phyloP scores from a whole-genome alignment of 768 basidiomycete species.

The Rhizopogon roseolus region DNA sequence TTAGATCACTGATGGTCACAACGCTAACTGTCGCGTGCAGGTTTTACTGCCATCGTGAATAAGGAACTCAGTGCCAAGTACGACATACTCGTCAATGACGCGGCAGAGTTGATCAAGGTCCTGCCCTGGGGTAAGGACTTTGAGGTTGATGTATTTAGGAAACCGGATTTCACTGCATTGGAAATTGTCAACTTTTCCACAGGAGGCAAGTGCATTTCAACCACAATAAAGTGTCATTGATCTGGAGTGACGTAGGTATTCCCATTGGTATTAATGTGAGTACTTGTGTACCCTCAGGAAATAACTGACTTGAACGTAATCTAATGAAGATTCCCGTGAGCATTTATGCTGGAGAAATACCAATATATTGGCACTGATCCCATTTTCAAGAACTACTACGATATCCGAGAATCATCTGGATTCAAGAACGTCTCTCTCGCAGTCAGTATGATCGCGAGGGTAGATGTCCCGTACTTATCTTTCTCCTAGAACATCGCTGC shows the following conservation, averaged over 20 bases:
- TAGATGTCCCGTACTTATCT: not conserved
- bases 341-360: constrained; percentile 7
- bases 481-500: constrained; percentile 66
- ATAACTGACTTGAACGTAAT: not conserved
- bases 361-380: not conserved
- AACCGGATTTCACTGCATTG: constrained; percentile 85
- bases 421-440: constrained; percentile 90
- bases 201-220: constrained; percentile 46
- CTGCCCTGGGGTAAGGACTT: constrained; percentile 76
- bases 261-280: constrained; percentile 82
- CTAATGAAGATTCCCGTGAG: constrained; percentile 54
- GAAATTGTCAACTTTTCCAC: constrained; percentile 82
- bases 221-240: not conserved
- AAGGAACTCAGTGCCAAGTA: constrained; percentile 82
- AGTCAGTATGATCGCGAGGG: constrained; percentile 34
- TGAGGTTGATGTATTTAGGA: constrained; percentile 71
- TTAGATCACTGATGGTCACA: not conserved
- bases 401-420: constrained; percentile 73
- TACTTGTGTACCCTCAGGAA: not conserved
- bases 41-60: constrained; percentile 86
- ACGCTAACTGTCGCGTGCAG: too few species aligned
- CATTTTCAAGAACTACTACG: constrained; percentile 64
- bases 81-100: constrained; percentile 66
- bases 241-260: constrained; percentile 44
- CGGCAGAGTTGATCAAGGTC: constrained; percentile 76